Evolutionary conservation across 441 rosid species (phyloP), one percentile per base, ranked within the genome.

Genomic region (Croton laevigatus): DNA sequence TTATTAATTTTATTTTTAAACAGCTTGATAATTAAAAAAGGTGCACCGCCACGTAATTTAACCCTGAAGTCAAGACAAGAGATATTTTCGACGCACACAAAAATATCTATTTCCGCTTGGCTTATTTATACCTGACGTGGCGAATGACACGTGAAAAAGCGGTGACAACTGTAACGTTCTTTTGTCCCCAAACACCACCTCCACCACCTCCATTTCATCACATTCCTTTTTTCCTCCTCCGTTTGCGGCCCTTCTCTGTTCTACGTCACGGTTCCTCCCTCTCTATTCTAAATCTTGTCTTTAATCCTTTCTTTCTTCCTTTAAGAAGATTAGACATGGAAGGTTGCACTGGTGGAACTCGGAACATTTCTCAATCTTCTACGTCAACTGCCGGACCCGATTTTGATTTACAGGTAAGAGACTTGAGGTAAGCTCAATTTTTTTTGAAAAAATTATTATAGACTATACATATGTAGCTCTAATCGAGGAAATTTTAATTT

Each of bases 121-220:
- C 57, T 13, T 27, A 16, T 57, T 34, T 6, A 27, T 27, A 61
- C 8, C 6, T 73, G 88, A 86, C 85, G 76, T 86, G 90, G 85
- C 83, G 69, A 3, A 5, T 22, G 79, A 81, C 85, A 84, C 88
- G 82, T 84, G 87, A 74, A 80, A 84, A 86, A 80, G 82, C 14
- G 71, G 62, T 67, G 81, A 78, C 86, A 86, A 71, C 83, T 81
- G 87, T 79, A 69, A 32, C 78, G 54, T 73, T 67, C 79, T 71
- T 79, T 73, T 71, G 73, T 73, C 71, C 74, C 74, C 8, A 61
- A 36, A 40, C 9, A 9, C 44, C 44, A 4, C 7, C 7, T 27
- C 32, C 42, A 6, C 55, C 71, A 63, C 65, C 54, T 34, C 61
- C 68, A 19, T 5, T 16, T 27, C 40, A 38, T 49, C 53, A n/a